phyloP scores from a whole-genome alignment of 1,139 yeast genomes.

The Schizosaccharomyces versatilis region DNA sequence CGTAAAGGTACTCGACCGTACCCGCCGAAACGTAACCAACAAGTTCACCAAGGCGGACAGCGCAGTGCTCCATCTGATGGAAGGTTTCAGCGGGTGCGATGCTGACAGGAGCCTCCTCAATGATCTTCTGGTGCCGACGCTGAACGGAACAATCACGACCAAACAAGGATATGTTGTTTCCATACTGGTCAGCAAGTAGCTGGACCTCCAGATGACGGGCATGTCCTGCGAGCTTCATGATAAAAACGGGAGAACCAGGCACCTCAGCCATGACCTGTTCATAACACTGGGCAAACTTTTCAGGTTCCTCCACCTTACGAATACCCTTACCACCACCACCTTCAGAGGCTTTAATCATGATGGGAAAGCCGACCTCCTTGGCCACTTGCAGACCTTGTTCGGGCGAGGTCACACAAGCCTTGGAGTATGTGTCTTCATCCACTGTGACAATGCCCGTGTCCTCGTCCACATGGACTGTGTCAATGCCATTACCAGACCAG shows the following conservation, averaged over 20 bases:
- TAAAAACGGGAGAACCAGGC: constrained; percentile 88
- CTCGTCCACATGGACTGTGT: constrained; percentile 46
- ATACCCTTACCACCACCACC: constrained; percentile 99
- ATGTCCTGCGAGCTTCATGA: constrained; percentile 83
- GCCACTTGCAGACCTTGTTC: constrained; percentile 80
- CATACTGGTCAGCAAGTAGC: constrained; percentile 83
- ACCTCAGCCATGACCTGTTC: constrained; percentile 84
- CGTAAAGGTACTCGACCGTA: constrained; percentile 89
- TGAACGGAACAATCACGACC: constrained; percentile 96
- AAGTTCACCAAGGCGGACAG: constrained; percentile 82
- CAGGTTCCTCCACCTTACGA: constrained; percentile 67
- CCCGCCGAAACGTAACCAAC: constrained; percentile 98
- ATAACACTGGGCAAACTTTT: constrained; percentile 46
- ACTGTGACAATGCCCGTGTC: constrained; percentile 69
- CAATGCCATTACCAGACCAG: constrained; percentile 97
- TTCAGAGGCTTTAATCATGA: constrained; percentile 91
- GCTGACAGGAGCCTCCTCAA: constrained; percentile 93
- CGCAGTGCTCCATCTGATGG: constrained; percentile 82
- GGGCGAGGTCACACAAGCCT: constrained; percentile 72
- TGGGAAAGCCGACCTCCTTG: constrained; percentile 73
- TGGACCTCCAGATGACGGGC: constrained; percentile 94
- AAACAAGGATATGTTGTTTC: constrained; percentile 76
- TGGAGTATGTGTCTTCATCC: constrained; percentile 51
- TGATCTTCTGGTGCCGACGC: constrained; percentile 90
- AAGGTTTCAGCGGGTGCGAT: constrained; percentile 74